Base-by-base conservation (phyloP, 768 basidiomycete genomes). In the Dentipellis fragilis region DNA sequence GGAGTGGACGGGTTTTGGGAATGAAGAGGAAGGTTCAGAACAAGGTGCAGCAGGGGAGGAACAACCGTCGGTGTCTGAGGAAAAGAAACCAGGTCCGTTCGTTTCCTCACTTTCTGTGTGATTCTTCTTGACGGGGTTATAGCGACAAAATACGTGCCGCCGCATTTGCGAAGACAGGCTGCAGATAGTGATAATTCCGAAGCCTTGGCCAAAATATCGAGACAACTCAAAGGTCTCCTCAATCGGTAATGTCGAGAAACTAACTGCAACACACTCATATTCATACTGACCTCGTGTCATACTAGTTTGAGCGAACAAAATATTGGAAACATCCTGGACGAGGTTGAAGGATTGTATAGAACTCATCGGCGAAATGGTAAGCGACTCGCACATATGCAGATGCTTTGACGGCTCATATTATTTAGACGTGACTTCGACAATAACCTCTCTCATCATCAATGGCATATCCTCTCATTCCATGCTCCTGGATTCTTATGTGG, bases 251-350 rank as follows among this genome's bases (percentile, higher is more conserved):
- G 46, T 21, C 11, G 16, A 21, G n/a, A 29, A n/a, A n/a, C n/a
- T n/a, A n/a, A n/a, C n/a, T n/a, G n/a, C n/a, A n/a, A n/a, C n/a
- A n/a, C n/a, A n/a, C n/a, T n/a, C n/a, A n/a, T n/a, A n/a, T 10
- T 16, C 29, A 35, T 21, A 37, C 35, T 45, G 29, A 37, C 54
- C 23, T 50, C 57, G 29, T 48, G 38, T 29, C 54, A 1, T 34
- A n/a, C 45, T 60, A 93, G 93, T 60, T 78, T 95, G 83, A 91
- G 86, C 60, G 94, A 97, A 68, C 87, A 87, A 66, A 96, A 94
- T 59, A 85, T 95, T 55, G 73, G 78, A 2, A 76, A 79, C 0
- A 88, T 95, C 23, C 63, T 94, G 16, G 80, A 80, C 45, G 78
- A 80, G 39, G 72, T 93, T 12, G 92, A 94, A 64, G 81, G 79